phyloP scores from a whole-genome alignment of 2,329 filamentous ascomycete genomes.

The Monilinia vaccinii-corymbosi region DNA sequence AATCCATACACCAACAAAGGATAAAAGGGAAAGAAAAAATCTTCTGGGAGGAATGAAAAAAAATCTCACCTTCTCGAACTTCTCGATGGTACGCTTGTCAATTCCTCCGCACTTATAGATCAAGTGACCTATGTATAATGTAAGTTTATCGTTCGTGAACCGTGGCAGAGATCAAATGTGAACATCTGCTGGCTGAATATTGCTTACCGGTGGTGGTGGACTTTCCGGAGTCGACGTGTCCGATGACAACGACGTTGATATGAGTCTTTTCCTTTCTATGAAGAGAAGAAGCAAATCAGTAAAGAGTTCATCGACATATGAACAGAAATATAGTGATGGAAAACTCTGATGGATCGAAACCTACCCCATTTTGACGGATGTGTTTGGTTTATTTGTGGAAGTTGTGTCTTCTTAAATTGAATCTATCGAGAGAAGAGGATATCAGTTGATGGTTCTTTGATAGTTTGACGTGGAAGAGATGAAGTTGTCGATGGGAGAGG shows the following conservation, averaged over 20 bases:
- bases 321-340: neutral
- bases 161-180: neutral
- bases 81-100: conserved; percentile 99
- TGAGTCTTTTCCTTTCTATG: conserved; percentile 93
- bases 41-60: too few relatives aligned
- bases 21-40: conserved; percentile 20
- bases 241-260: conserved; percentile 98
- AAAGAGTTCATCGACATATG: conserved; percentile 14
- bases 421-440: conserved; percentile 22
- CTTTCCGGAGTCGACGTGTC: conserved; percentile 99
- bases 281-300: conserved; percentile 22
- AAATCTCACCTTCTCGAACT: conserved; percentile 99
- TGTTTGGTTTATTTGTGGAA: conserved; percentile 22
- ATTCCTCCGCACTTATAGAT: conserved; percentile 99
- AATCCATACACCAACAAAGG: conserved; percentile 13
- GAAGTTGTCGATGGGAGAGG: neutral
- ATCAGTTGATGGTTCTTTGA: conserved; percentile 10
- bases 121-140: conserved; percentile 62
- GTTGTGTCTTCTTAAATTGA: conserved; percentile 17
- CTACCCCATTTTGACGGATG: conserved; percentile 30
- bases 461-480: neutral
- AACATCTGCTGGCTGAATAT: neutral
- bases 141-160: conserved; percentile 12
- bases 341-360: conserved; percentile 14
- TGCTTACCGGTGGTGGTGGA: conserved; percentile 85